phyloP scores from a whole-genome alignment of 257 asterid species.

The Henckelia pumila region DNA sequence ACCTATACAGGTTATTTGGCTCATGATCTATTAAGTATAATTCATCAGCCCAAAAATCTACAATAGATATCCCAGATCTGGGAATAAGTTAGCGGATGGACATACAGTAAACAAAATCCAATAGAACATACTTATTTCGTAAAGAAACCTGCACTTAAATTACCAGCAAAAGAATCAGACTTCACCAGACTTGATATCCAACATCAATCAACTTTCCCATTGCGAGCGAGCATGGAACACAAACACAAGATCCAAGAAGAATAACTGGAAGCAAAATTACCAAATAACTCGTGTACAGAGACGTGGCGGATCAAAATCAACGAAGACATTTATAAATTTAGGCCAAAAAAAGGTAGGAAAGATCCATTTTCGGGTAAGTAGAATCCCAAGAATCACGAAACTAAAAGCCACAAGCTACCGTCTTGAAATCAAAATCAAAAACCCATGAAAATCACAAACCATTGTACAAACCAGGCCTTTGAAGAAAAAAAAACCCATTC shows the following conservation, averaged over 20 bases:
- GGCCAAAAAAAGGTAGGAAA: neutral
- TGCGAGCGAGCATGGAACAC: neutral
- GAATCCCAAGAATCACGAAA: neutral
- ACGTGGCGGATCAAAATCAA: too few species aligned
- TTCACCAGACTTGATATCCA: neutral
- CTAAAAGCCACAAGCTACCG: neutral
- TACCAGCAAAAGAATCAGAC: neutral
- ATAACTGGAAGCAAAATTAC: neutral
- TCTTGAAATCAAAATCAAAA: too few species aligned
- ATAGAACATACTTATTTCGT: too few species aligned
- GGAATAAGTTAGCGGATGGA: neutral
- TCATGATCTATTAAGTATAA: neutral
- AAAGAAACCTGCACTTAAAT: neutral
- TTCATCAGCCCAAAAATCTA: neutral
- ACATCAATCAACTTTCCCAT: neutral
- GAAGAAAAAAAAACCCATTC: neutral
- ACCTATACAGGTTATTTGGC: neutral
- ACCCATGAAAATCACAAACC: neutral
- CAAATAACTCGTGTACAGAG: neutral
- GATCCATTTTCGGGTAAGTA: neutral
- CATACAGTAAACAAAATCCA: neutral
- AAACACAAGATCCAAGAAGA: neutral
- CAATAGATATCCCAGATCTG: neutral
- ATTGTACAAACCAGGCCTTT: neutral
- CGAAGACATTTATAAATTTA: too few species aligned